A percentile compares a stretch with the other conserved stretches of the same genome.
These are phyloP conservation scores for Solanum habrochaites DNA, from an alignment of 257 asterid genomes.

Conservation along the genomic window DNA sequence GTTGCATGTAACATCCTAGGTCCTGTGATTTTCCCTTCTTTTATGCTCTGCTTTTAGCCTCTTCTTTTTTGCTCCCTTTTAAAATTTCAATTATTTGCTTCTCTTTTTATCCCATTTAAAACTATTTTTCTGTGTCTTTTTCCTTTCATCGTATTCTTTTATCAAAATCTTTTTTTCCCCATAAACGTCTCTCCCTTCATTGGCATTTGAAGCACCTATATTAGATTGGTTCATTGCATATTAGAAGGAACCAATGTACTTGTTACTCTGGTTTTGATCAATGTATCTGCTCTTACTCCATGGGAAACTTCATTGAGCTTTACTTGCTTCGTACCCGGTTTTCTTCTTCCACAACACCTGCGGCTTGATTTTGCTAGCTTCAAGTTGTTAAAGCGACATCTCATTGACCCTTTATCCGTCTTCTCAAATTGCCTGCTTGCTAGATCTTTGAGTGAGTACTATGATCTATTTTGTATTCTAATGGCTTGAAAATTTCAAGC, in stretches of 20 bases:
- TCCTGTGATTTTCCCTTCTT: not conserved
- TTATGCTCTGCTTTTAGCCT: not conserved
- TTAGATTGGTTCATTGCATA: not conserved
- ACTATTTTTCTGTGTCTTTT: not conserved
- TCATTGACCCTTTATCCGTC: not conserved
- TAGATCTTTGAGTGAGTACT: not conserved
- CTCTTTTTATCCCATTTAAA: not conserved
- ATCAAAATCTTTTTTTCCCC: not conserved
- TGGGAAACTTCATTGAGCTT: not conserved
- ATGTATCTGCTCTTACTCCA: not conserved
- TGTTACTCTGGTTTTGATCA: not conserved
- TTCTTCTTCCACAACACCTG: not conserved
- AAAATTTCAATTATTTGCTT: not conserved
- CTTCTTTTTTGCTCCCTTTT: not conserved
- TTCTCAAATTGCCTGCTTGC: not conserved
- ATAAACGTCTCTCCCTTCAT: not conserved
- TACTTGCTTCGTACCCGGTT: not conserved
- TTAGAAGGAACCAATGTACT: not conserved
- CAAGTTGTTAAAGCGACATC: not conserved
- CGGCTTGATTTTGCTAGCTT: not conserved
- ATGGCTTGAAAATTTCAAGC: not conserved
- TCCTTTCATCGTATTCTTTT: not conserved
- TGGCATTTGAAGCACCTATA: not conserved
- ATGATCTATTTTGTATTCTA: not conserved
- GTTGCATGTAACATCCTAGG: not conserved